phyloP scores from a whole-genome alignment of 192 early-diverging fungal species.

The Bifiguratus adelaidae region DNA sequence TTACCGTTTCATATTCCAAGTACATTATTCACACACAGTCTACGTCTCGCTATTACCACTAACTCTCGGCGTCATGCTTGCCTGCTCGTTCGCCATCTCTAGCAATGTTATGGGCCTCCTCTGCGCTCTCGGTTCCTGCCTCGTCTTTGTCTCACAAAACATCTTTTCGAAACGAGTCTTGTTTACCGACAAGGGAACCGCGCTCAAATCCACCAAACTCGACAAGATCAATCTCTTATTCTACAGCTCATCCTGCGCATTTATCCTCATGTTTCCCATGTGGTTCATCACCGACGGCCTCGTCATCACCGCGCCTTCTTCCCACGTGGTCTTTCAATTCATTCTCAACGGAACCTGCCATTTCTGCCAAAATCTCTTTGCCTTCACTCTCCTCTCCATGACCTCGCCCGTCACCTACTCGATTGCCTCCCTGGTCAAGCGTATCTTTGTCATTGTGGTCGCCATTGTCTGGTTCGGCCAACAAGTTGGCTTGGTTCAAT shows the following conservation, averaged over 20 bases:
- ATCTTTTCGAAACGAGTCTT: slow-evolving; percentile 78
- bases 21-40: slow-evolving; percentile 57
- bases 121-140: slow-evolving; percentile 60
- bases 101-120: slow-evolving; percentile 63
- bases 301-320: slow-evolving; percentile 11
- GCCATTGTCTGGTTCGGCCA: slow-evolving; percentile 79
- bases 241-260: slow-evolving; percentile 65
- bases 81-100: slow-evolving; percentile 60
- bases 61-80: slow-evolving; percentile 83
- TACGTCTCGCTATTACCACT: slow-evolving; percentile 71
- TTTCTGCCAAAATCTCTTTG: slow-evolving; percentile 74
- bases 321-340: slow-evolving; percentile 35
- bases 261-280: slow-evolving; percentile 68
- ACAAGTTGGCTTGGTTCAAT: slow-evolving; percentile 51
- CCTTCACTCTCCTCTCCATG: slow-evolving; percentile 64
- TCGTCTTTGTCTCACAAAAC: slow-evolving; percentile 84
- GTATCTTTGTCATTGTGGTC: slow-evolving; percentile 84
- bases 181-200: slow-evolving; percentile 22
- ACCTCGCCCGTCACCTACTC: slow-evolving; percentile 83
- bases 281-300: slow-evolving; percentile 69
- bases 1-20: slow-evolving; percentile 58
- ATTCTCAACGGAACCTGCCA: slow-evolving; percentile 71
- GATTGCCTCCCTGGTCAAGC: slow-evolving; percentile 76
- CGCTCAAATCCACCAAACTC: slow-evolving; percentile 44
- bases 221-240: slow-evolving; percentile 86